Conservation (phyloP, 306 rosid genomes). For the Chamaecrista fasciculata region DNA sequence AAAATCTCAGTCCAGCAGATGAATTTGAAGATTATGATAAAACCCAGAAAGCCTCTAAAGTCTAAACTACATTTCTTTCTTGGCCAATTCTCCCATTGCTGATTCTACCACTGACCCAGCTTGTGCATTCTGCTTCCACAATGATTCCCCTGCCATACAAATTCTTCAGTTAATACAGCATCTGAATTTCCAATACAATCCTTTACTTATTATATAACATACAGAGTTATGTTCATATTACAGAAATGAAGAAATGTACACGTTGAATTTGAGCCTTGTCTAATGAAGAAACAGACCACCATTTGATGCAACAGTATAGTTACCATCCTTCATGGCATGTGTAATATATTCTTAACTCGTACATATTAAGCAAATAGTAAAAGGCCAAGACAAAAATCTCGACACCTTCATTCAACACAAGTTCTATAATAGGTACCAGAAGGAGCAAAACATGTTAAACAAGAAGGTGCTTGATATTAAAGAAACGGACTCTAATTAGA, state of each 20-base stretch:
- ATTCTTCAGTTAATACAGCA: slow-evolving; percentile 13
- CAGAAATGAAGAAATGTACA: not conserved
- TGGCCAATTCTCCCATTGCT: slow-evolving; percentile 16
- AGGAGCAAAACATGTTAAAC: not conserved
- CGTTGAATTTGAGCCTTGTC: not conserved
- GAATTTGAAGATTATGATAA: slow-evolving; percentile 28
- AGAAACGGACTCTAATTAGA: not conserved
- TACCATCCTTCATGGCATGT: not conserved
- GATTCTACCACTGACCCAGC: not conserved
- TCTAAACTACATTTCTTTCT: slow-evolving; percentile 22
- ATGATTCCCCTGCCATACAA: slow-evolving; percentile 32
- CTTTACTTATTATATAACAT: not conserved
- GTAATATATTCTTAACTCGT: not conserved
- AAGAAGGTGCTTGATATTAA: not conserved
- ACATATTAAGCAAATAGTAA: not conserved
- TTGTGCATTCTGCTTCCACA: slow-evolving; percentile 13
- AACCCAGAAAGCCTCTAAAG: slow-evolving; percentile 21
- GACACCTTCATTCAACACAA: not conserved
- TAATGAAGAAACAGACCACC: not conserved
- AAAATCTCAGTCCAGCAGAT: slow-evolving; percentile 18
- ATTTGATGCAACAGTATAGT: not conserved
- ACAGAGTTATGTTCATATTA: not conserved
- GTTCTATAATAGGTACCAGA: not conserved
- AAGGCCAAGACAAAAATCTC: not conserved
- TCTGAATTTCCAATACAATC: not conserved